A percentile compares a stretch with the other conserved stretches of the same genome.
Conservation (phyloP, 148 eudicot species). For the Simmondsia chinensis region DNA sequence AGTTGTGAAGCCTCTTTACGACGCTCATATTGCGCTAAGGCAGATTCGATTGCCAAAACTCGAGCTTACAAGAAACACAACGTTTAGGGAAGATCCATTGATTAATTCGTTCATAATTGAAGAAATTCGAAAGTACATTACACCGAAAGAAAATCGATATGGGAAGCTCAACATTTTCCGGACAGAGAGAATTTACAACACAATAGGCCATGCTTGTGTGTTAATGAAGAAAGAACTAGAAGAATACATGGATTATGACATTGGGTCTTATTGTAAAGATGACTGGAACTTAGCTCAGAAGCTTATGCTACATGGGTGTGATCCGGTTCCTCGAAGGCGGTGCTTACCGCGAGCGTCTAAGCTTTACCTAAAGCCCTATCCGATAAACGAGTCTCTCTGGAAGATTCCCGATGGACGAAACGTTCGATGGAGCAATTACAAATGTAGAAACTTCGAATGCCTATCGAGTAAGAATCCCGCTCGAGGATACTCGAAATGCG, state of each 20-base stretch:
- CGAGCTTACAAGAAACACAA: constrained; percentile 30
- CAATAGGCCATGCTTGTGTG: constrained; percentile 91
- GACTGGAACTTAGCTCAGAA: constrained; percentile 88
- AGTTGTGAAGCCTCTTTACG: constrained; percentile 69
- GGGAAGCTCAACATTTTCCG: constrained; percentile 66
- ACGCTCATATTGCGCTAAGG: constrained; percentile 83
- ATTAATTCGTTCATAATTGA: constrained; percentile 66
- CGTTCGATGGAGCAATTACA: constrained; percentile 80
- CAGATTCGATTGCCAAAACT: constrained; percentile 64
- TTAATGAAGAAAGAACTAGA: constrained; percentile 72
- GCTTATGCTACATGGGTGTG: constrained; percentile 89
- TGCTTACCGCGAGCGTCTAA: constrained; percentile 90
- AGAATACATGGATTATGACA: constrained; percentile 88
- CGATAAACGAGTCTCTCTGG: constrained; percentile 91
- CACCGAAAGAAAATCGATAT: constrained; percentile 71
- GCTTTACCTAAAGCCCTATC: constrained; percentile 61
- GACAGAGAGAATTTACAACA: constrained; percentile 50
- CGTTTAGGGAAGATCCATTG: constrained; percentile 63
- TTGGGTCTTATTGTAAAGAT: constrained; percentile 89
- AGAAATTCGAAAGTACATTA: constrained; percentile 93
- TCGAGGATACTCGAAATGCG: constrained; percentile 66
- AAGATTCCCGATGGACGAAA: constrained; percentile 69
- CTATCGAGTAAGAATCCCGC: constrained; percentile 71
- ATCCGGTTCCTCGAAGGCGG: constrained; percentile 88
- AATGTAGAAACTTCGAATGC: constrained; percentile 68